These are phyloP conservation scores for Beauveria sp. DNA, from an alignment of 2,329 filamentous ascomycete species.

Conservation along the genomic window DNA sequence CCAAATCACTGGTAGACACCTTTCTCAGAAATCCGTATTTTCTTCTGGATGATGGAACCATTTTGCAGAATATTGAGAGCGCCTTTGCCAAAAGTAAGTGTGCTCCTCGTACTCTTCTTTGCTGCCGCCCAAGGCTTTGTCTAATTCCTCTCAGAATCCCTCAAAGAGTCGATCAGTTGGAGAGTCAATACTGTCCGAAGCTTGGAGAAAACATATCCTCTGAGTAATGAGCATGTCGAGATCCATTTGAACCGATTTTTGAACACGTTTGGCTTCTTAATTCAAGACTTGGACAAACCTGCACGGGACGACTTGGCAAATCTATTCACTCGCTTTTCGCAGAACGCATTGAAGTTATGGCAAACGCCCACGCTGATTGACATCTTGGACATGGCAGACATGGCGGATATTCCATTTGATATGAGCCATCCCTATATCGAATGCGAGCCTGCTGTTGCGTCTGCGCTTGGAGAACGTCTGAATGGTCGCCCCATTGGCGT, in stretches of 20 bases:
- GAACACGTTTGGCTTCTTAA: not conserved
- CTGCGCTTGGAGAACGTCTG: not conserved
- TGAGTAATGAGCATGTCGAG: accelerated
- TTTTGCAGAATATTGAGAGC: not conserved
- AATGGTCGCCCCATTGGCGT: not conserved
- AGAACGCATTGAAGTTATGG: not conserved
- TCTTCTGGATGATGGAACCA: accelerated
- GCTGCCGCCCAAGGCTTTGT: too few relatives aligned
- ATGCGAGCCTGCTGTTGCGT: not conserved
- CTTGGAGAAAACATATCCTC: not conserved
- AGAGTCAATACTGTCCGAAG: not conserved
- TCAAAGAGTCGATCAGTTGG: not conserved
- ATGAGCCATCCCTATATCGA: not conserved
- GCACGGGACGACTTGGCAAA: not conserved
- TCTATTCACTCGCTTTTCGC: not conserved
- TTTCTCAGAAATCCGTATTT: not conserved
- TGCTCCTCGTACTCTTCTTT: not conserved
- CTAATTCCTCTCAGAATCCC: not conserved
- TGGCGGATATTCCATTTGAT: accelerated
- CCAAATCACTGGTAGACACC: not conserved
- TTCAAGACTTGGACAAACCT: accelerated
- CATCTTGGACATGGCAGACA: accelerated
- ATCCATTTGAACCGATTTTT: not conserved
- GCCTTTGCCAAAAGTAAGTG: not conserved
- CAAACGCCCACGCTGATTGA: not conserved